Base-by-base conservation (phyloP, 176 grass and related monocot genomes). In the Oryza rufipogon region DNA sequence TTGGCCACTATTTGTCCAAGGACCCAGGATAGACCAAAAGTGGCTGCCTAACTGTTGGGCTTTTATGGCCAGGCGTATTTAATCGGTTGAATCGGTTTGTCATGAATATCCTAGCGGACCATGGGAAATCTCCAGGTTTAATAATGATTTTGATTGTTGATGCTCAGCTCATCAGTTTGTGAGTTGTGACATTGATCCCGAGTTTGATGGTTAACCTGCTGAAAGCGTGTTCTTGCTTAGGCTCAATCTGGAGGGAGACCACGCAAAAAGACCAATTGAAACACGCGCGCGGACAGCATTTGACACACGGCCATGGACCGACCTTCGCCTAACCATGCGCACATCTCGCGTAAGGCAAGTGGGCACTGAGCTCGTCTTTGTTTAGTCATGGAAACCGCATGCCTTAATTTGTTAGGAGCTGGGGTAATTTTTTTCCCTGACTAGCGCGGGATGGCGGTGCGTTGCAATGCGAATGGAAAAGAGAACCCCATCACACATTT, bases 301-400 rank as follows among this genome's bases (percentile, higher is more conserved):
- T 33, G 23, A 17, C 58, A 11, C 58, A 48, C 7, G 39, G 11
- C 19, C 54, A 34, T 38, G 60, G 58, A 66, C 70, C 70, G 36
- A 47, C 39, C 56, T 74, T 39, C 25, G 28, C 71, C 42, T 47
- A 51, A 49, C 81, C 81, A 38, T 66, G 48, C 70, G 32, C 4
- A 20, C 52, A 23, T 22, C 13, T 25, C 14, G 10, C 19, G 32
- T 52, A n/a, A 38, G 16, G 66, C 45, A 14, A 44, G 28, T 33
- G 78, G 7, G 34, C 32, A 42, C 32, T 9, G 58, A 66, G 19
- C 32, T 26, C 7, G 32, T 16, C 14, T 38, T 2, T 44, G 12
- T 72, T 22, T 36, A 11, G 9, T n/a, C 41, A 73, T 73, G 78
- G 78, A 52, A 34, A 39, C 4, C 33, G 33, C 39, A 64, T 12